Evolutionary conservation across 805 yeast species (phyloP), one percentile per base, ranked within the genome.

Genomic region (Metschnikowia shivogae): DNA sequence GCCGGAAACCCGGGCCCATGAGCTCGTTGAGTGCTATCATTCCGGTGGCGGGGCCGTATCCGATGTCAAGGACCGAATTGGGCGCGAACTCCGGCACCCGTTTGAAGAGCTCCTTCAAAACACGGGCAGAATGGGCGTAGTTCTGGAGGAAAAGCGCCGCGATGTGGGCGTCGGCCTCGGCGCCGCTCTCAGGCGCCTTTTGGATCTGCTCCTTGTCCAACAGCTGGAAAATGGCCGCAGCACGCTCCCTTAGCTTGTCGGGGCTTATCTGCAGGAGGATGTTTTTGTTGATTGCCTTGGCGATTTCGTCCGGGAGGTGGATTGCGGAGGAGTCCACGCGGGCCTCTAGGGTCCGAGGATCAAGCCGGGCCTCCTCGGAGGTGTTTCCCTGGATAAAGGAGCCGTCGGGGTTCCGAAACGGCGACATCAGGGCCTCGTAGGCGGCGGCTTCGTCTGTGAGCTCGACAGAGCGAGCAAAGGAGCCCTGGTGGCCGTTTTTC

Each of bases 21-120:
- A 90, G 56, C 56, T 89, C 96, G 58, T 90, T 88, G 42, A 89
- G 68, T 0, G 95, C 98, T 12, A 90, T 66, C 71, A 93, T 81
- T 1, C 97, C 97, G 0, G 95, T 84, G 1, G 89, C 92, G 1
- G 99, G 98, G 0, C 99, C 98, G 59, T 76, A 82, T 0, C 96
- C 92, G 11, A 88, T 78, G 57, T 88, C 95, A 40, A 93, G 69
- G 0, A 93, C 78, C 5, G 78, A 69, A 26, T 74, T 58, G 0
- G 97, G 97, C 19, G 62, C 62, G 67, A 89, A 86, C 6, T 59
- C 64, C 0, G 82, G 84, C 17, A 74, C 61, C 34, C 90, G 70
- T 35, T 64, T 61, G 52, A 78, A 72, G 30, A 89, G 65, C 54
- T 92, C 98, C 24, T 61, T 59, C 32, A 93, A 64, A 0, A 82